Percentiles rank a stretch among this genome's conserved stretches.
Evolutionary conservation across 2,329 filamentous ascomycete genomes (phyloP).

Genomic region (Dactylellina sp.): DNA sequence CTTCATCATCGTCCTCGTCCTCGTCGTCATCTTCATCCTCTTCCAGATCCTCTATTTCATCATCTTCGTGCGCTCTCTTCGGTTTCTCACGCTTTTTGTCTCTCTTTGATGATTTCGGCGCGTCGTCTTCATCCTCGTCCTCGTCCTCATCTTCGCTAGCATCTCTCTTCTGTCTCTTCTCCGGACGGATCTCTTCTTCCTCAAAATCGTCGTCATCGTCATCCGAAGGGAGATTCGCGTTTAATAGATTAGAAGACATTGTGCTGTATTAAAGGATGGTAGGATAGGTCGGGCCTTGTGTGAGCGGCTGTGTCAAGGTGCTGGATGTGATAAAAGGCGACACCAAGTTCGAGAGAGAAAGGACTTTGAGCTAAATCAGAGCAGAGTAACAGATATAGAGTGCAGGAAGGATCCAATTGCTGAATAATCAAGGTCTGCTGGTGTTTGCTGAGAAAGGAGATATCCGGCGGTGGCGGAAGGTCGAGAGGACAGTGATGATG

Average conservation of each 20-base stretch:
- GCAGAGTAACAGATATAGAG: background rate
- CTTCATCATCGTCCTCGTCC: constrained; percentile 65
- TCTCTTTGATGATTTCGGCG: constrained; percentile 38
- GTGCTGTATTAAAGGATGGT: background rate
- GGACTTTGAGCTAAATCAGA: no score
- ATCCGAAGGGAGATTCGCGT: constrained; percentile 39
- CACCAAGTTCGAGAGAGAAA: background rate
- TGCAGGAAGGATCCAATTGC: constrained; percentile 42
- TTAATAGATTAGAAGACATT: constrained; percentile 41
- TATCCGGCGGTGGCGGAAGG: background rate
- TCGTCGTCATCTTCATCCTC: constrained; percentile 65
- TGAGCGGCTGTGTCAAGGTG: constrained; percentile 10
- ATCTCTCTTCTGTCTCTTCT: constrained; percentile 45
- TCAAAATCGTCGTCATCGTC: constrained; percentile 58
- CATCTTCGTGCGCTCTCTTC: constrained; percentile 44
- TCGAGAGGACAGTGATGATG: constrained; percentile 4
- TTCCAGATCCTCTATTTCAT: constrained; percentile 50
- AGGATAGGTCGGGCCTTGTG: background rate
- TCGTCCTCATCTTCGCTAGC: constrained; percentile 49
- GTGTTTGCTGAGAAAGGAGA: background rate
- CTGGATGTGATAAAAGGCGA: background rate
- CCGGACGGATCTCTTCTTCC: constrained; percentile 38
- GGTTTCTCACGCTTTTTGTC: constrained; percentile 36
- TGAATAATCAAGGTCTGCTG: constrained; percentile 18
- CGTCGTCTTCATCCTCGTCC: constrained; percentile 56